A percentile compares a stretch with the other conserved stretches of the same genome.
These are phyloP conservation scores for Trichoderma cornu-damae DNA, from an alignment of 2,329 filamentous ascomycete species.

Conservation along the genomic window DNA sequence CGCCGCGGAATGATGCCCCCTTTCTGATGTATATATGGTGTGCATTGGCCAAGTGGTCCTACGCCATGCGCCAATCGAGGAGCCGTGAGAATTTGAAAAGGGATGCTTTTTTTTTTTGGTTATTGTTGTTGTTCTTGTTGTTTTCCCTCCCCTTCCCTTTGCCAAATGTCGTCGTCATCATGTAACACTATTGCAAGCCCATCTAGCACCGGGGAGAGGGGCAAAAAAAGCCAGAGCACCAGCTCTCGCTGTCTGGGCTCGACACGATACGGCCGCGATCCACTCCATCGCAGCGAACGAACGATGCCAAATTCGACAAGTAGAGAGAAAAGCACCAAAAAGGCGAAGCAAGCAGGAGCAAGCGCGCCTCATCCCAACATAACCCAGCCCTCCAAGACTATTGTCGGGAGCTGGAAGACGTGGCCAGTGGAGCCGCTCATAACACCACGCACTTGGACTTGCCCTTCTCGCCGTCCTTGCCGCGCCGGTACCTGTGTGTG, in stretches of 20 bases:
- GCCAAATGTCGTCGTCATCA: slow-evolving; percentile 31
- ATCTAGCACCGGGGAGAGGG: not conserved
- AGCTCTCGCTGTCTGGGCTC: not conserved
- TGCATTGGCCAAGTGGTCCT: slow-evolving; percentile 33
- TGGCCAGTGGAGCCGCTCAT: slow-evolving; percentile 28
- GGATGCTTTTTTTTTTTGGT: slow-evolving; percentile 24
- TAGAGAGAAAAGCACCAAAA: not conserved
- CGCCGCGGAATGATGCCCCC: slow-evolving; percentile 36
- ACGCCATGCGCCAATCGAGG: slow-evolving; percentile 38
- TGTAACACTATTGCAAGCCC: slow-evolving; percentile 29
- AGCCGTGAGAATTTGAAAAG: slow-evolving; percentile 28
- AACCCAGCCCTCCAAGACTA: not conserved
- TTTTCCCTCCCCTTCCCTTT: no score
- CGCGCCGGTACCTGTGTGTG: slow-evolving; percentile 30
- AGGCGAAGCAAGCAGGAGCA: not conserved
- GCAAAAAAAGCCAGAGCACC: slow-evolving; percentile 1
- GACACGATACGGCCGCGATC: not conserved
- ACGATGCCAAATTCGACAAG: slow-evolving; percentile 3
- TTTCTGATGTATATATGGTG: slow-evolving; percentile 24
- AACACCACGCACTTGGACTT: slow-evolving; percentile 38
- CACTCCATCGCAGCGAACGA: not conserved
- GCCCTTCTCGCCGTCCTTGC: slow-evolving; percentile 35
- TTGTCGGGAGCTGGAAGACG: not conserved
- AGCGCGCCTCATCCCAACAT: not conserved
- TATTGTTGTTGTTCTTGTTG: no score